Evolutionary conservation across 2,329 filamentous ascomycete species (phyloP).

Genomic region (Arthrobotrys sphaeroides): DNA sequence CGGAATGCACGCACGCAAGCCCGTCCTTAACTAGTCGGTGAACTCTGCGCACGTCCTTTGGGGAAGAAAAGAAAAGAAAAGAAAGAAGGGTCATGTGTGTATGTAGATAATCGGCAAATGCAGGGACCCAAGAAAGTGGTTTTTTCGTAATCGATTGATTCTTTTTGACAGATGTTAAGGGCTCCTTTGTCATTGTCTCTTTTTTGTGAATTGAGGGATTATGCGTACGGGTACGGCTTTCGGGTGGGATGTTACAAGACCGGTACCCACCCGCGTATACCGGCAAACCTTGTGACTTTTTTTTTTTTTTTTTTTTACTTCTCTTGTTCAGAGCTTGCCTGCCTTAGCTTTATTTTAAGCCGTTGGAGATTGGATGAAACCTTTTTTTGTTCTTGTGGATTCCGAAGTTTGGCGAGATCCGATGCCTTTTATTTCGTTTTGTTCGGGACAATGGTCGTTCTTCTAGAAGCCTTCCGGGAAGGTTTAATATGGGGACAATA

Average conservation of each 20-base stretch:
- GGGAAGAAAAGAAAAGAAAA: too few relatives aligned
- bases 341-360: too few relatives aligned
- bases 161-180: too few relatives aligned
- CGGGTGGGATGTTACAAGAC: too few relatives aligned
- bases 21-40: too few relatives aligned
- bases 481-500: not conserved
- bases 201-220: too few relatives aligned
- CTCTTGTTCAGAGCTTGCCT: too few relatives aligned
- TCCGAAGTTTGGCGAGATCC: slow-evolving; percentile 43
- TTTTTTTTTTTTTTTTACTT: not conserved
- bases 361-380: slow-evolving; percentile 16
- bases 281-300: not conserved
- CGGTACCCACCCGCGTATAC: too few relatives aligned
- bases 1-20: not conserved
- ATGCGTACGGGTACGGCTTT: too few relatives aligned
- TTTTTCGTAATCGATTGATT: not conserved
- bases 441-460: not conserved
- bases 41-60: too few relatives aligned
- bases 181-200: too few relatives aligned
- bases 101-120: not conserved
- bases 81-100: not conserved
- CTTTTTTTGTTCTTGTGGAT: not conserved
- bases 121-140: not conserved
- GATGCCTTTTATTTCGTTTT: not conserved
- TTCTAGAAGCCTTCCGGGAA: slow-evolving; percentile 17